Percentiles rank a stretch among this genome's conserved stretches.
These are phyloP conservation scores for Xylariaceae sp. DNA, from an alignment of 2,329 filamentous ascomycete species.

Conservation along the genomic window DNA sequence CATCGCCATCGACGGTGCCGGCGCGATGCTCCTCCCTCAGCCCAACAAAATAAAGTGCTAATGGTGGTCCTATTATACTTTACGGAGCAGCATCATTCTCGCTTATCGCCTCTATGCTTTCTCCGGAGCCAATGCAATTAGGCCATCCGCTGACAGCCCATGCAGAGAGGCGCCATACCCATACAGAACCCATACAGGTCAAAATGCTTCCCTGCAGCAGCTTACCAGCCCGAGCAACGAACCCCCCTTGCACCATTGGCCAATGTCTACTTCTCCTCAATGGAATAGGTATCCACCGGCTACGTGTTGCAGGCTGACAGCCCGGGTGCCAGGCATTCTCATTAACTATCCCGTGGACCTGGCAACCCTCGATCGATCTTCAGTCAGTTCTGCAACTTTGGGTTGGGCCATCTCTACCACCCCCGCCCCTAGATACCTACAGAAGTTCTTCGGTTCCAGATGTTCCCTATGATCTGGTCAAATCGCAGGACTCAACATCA, in stretches of 20 bases:
- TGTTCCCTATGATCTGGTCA: conserved; percentile 17
- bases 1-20: conserved; percentile 17
- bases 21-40: conserved; percentile 16
- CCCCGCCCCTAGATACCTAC: conserved; percentile 3
- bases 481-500: conserved; percentile 1
- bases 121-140: conserved; percentile 11
- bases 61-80: neutral
- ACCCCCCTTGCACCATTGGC: conserved; percentile 8
- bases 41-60: conserved; percentile 8
- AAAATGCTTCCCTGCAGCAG: conserved; percentile 20
- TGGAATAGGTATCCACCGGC: conserved; percentile 8
- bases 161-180: conserved; percentile 1
- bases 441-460: conserved; percentile 9
- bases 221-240: conserved; percentile 13
- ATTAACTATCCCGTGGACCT: conserved; percentile 9
- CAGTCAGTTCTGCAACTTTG: conserved; percentile 16
- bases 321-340: conserved; percentile 1
- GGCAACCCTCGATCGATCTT: conserved; percentile 16
- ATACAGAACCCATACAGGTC: neutral
- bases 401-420: conserved; percentile 3
- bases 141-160: neutral
- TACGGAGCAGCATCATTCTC: neutral
- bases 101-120: conserved; percentile 17
- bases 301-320: conserved; percentile 16
- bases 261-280: conserved; percentile 17